Conservation (phyloP, 352 stramenopile genomes). For the Pythium utonaiense region DNA sequence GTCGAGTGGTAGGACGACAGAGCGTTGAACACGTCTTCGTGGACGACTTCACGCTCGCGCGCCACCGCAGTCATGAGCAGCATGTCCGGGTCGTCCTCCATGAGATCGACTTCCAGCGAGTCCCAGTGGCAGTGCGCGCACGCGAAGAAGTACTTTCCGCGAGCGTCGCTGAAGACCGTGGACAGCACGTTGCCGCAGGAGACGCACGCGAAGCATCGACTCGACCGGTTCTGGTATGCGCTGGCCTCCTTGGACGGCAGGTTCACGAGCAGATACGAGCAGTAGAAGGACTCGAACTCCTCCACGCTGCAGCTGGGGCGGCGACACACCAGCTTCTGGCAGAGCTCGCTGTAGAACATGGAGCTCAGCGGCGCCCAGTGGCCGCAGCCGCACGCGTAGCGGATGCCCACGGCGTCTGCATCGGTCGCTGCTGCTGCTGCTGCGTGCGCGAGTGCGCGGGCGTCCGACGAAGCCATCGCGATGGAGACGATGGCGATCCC, state of each 20-base stretch:
- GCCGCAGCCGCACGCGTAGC: constrained; percentile 76
- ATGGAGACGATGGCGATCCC: too few relatives aligned
- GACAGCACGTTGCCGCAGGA: constrained; percentile 59
- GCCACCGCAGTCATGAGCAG: constrained; percentile 79
- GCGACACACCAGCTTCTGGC: constrained; percentile 71
- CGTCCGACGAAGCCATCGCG: neutral
- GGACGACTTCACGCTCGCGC: constrained; percentile 60
- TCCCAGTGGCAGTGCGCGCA: constrained; percentile 86
- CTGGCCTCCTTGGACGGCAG: constrained; percentile 83
- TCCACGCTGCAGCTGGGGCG: constrained; percentile 65
- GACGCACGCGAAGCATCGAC: constrained; percentile 77
- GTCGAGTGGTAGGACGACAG: constrained; percentile 57
- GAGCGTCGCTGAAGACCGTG: constrained; percentile 59
- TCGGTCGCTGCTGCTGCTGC: neutral
- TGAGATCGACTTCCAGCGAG: constrained; percentile 56
- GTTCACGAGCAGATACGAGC: constrained; percentile 79
- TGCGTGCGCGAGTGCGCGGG: too few relatives aligned
- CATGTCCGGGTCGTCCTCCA: constrained; percentile 78
- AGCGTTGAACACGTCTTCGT: constrained; percentile 75
- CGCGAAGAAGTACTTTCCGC: constrained; percentile 72
- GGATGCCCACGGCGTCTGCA: constrained; percentile 34
- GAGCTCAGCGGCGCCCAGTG: constrained; percentile 46
- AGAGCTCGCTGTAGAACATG: constrained; percentile 79
- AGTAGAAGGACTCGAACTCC: constrained; percentile 90
- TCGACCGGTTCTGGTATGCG: constrained; percentile 87